Base-by-base conservation (phyloP, 2,329 filamentous ascomycete genomes). In the Ophiocordyceps camponoti-saundersi region DNA sequence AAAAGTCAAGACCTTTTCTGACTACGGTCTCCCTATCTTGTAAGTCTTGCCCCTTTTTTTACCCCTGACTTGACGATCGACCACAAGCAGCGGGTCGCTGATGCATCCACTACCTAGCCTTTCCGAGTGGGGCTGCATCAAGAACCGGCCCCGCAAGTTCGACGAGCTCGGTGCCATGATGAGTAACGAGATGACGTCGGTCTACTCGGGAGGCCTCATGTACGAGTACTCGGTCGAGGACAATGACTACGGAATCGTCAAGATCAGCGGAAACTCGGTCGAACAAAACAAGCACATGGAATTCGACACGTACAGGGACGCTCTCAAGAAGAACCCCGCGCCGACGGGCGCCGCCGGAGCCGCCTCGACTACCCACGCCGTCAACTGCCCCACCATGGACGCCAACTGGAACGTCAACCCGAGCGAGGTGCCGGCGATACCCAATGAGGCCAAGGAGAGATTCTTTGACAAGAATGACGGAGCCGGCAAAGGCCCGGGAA, bases 121-220 rank as follows among this genome's bases (percentile, higher is more conserved):
- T 47, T 95, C 89, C 45, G 92, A 96, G 65, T 96, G 84, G 61
- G 92, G 92, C 51, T 98, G 92, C 71, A 87, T 61, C 66, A 82
- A 76, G 60, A 88, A 85, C 71, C 77, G 70, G 50, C 61, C 62
- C 44, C 89, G 90, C 56, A 70, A 82, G 58, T 98, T 95, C 59
- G 71, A 79, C 49, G 90, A 95, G 68, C 67, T 95, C 46, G 65
- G 65, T 44, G 73, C 89, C 43, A 72, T 98, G 48, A 96, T 95
- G 81, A 77, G 70, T 65, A 66, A 65, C 20, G 63, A 95, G 50
- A 96, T 96, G 90, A 88, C 82, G 8, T 56, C 64, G 18, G 88
- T 95, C 57, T 96, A 95, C 76, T 95, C 89, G 40, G 92, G 92
- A 57, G 92, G 92, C 63, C 77, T 98, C 39, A 85, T 95, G 64